Evolutionary conservation across 768 basidiomycete species (phyloP).

Genomic region (Leccinum arenicola): DNA sequence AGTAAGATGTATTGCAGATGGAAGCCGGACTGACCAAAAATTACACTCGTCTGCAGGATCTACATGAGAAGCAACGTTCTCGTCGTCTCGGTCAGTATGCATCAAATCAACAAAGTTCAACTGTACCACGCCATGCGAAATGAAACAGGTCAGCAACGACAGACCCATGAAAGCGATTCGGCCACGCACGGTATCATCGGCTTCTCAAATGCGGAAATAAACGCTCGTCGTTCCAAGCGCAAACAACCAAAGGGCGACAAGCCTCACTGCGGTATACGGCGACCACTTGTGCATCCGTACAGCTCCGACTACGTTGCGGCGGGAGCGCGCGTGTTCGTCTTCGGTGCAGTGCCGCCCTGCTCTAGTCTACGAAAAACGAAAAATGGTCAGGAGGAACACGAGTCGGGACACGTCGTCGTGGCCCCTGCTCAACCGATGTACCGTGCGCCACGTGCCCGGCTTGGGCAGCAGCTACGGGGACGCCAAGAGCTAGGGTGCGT

Average conservation of each 20-base stretch:
- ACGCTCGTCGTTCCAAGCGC: constrained; percentile 78
- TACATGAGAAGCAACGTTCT: too few species aligned
- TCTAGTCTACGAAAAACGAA: constrained; percentile 43
- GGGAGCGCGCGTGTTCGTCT: constrained; percentile 35
- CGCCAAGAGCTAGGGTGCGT: too few species aligned
- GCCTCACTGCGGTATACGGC: constrained; percentile 39
- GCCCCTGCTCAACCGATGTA: constrained; percentile 69
- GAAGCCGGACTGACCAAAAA: background rate
- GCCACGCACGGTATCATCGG: constrained; percentile 65
- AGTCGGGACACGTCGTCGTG: constrained; percentile 96
- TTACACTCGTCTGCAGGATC: background rate
- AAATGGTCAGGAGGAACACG: constrained; percentile 45
- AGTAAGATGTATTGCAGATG: background rate
- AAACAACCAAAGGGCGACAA: constrained; percentile 60
- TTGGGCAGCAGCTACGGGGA: constrained; percentile 37
- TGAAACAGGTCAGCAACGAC: constrained; percentile 1
- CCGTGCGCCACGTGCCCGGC: constrained; percentile 38
- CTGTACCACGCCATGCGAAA: constrained; percentile 32
- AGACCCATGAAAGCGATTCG: background rate
- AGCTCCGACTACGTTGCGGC: constrained; percentile 10
- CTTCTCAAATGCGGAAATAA: constrained; percentile 74
- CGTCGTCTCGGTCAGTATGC: background rate
- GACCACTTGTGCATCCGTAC: constrained; percentile 45
- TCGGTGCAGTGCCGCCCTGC: constrained; percentile 41
- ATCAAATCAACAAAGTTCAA: constrained; percentile 26